phyloP scores from a whole-genome alignment of 371 early-diverging fungal species.

The Mucor plumbeus region DNA sequence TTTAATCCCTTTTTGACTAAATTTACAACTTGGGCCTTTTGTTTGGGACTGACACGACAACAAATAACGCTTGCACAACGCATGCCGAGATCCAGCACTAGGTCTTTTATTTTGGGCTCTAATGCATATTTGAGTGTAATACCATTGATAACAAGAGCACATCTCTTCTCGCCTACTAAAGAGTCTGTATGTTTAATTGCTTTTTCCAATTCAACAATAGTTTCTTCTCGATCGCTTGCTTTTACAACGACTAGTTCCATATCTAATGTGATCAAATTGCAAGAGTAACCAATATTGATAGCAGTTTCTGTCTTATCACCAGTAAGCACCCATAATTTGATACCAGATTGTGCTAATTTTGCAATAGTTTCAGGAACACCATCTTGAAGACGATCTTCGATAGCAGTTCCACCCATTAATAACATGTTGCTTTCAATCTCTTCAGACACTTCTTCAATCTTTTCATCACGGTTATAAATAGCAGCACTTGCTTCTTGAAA shows the following conservation, averaged over 20 bases:
- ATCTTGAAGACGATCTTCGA: constrained; percentile 93
- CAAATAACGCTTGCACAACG: constrained; percentile 81
- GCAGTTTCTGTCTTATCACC: constrained; percentile 99
- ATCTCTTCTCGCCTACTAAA: constrained; percentile 21
- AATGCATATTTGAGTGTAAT: constrained; percentile 82
- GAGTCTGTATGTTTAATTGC: constrained; percentile 30
- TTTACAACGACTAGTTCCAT: constrained; percentile 75
- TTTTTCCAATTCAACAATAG: constrained; percentile 49
- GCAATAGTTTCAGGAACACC: constrained; percentile 95
- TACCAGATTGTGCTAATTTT: constrained; percentile 86
- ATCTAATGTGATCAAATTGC: constrained; percentile 68
- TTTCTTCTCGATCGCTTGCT: constrained; percentile 63
- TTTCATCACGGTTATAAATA: constrained; percentile 78
- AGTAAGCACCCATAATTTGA: constrained; percentile 97
- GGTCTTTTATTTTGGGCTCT: constrained; percentile 55
- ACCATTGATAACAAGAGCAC: constrained; percentile 91
- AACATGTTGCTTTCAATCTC: constrained; percentile 75
- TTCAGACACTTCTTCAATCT: constrained; percentile 82
- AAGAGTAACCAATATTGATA: constrained; percentile 93
- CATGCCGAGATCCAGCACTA: constrained; percentile 71
- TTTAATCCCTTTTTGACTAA: constrained; percentile 50
- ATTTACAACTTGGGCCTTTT: constrained; percentile 87
- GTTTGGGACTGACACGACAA: constrained; percentile 90
- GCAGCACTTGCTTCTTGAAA: constrained; percentile 83
- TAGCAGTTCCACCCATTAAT: constrained; percentile 86